These are phyloP conservation scores for Adansonia rubrostipa DNA, from an alignment of 441 rosid species.

Conservation along the genomic window DNA sequence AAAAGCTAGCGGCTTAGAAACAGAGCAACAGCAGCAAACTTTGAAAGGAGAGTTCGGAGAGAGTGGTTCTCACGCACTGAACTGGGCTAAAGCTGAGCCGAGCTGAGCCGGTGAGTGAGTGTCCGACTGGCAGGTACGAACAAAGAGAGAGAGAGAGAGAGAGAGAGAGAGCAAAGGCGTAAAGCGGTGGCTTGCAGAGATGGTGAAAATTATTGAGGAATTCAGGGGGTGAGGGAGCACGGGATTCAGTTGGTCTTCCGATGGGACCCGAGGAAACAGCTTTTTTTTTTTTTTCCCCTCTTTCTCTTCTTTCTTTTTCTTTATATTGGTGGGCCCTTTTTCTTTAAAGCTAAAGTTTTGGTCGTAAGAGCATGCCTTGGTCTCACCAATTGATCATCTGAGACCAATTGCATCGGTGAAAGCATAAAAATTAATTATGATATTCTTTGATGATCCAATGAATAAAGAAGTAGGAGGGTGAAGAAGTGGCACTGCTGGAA, in stretches of 20 bases:
- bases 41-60: background rate
- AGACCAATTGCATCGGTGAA: too few species aligned
- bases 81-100: conserved; percentile 23
- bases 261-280: conserved; percentile 13
- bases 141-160: background rate
- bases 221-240: conserved; percentile 22
- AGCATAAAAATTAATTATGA: too few species aligned
- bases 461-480: background rate
- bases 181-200: conserved; percentile 30
- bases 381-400: too few species aligned
- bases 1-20: conserved; percentile 39
- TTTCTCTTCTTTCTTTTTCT: too few species aligned
- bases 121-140: too few species aligned
- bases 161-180: background rate
- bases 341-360: conserved; percentile 37
- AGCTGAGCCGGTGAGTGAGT: conserved; percentile 16
- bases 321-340: conserved; percentile 20
- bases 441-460: too few species aligned
- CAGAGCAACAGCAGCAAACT: conserved; percentile 24
- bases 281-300: background rate
- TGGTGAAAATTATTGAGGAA: conserved; percentile 15
- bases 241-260: conserved; percentile 31
- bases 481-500: too few species aligned
- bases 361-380: conserved; percentile 17
- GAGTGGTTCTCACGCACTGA: conserved; percentile 12